Conservation (phyloP, 192 early-diverging fungal species). For the Radiomyces spectabilis region DNA sequence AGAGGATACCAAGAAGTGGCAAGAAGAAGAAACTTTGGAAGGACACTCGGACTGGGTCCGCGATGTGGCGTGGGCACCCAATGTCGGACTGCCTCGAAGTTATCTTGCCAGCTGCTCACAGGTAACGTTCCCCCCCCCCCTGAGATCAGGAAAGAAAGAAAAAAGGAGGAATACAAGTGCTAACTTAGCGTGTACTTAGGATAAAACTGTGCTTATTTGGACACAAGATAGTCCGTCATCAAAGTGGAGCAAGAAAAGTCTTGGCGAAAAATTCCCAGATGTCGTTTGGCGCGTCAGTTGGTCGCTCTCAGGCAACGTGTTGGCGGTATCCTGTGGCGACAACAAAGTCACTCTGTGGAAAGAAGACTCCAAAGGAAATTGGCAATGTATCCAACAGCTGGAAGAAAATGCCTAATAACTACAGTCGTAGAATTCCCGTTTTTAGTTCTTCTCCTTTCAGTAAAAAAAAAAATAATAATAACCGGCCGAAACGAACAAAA, state of each 20-base stretch:
- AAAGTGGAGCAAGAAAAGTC: conserved; percentile 69
- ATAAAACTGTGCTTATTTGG: conserved; percentile 95
- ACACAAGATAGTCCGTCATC: conserved; percentile 66
- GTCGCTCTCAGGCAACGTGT: conserved; percentile 89
- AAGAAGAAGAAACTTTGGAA: conserved; percentile 73
- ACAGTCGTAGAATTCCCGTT: no score
- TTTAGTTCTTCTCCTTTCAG: no score
- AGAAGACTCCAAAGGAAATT: conserved; percentile 87
- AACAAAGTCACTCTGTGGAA: conserved; percentile 98
- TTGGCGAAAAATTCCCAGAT: conserved; percentile 83
- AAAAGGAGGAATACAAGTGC: background rate
- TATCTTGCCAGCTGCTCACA: conserved; percentile 94
- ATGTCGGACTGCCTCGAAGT: conserved; percentile 81
- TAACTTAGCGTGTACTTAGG: conserved; percentile 35
- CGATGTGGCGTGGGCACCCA: conserved; percentile 95
- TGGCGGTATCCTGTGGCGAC: conserved; percentile 95
- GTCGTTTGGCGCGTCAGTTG: conserved; percentile 99
- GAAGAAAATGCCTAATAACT: conserved; percentile 35
- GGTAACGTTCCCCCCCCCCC: no score
- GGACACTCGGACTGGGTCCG: conserved; percentile 97
- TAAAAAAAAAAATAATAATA: no score
- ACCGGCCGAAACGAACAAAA: no score
- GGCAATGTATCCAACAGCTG: conserved; percentile 79
- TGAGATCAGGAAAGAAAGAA: no score
- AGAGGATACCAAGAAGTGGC: conserved; percentile 75